Evolutionary conservation across 768 basidiomycete species (phyloP).

Genomic region (Suillus sp.): DNA sequence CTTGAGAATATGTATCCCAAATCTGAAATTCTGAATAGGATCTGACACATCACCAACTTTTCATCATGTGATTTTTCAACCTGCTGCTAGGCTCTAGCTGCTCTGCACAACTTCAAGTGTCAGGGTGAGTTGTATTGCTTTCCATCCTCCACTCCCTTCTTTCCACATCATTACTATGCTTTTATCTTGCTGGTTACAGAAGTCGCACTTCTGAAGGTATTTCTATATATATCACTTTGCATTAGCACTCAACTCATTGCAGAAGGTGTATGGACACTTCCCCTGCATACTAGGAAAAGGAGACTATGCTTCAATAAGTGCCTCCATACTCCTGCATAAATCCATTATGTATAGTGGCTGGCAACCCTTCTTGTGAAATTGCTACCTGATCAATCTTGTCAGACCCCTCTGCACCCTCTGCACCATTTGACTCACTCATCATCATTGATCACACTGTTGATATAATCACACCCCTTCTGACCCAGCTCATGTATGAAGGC

Average conservation of each 20-base stretch:
- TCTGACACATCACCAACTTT: too few species aligned
- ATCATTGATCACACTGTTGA: constrained; percentile 90
- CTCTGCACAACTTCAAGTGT: too few species aligned
- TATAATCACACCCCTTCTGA: constrained; percentile 93
- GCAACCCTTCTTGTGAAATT: constrained; percentile 69
- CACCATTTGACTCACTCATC: constrained; percentile 81
- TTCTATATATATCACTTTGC: constrained; percentile 71
- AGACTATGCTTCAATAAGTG: constrained; percentile 73
- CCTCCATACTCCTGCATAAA: background rate
- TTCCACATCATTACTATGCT: too few species aligned
- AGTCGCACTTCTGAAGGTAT: too few species aligned
- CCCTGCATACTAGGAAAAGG: constrained; percentile 95
- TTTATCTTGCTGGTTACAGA: background rate
- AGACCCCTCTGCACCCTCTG: constrained; percentile 47
- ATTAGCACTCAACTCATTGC: constrained; percentile 80
- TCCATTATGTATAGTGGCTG: constrained; percentile 58
- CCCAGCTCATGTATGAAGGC: constrained; percentile 96
- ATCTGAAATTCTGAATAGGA: too few species aligned
- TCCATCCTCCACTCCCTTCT: too few species aligned
- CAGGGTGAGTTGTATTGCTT: background rate
- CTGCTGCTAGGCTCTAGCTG: too few species aligned
- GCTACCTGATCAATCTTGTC: constrained; percentile 46
- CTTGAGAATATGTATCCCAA: too few species aligned
- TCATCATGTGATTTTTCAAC: too few species aligned
- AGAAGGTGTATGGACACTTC: constrained; percentile 84